Conservation (phyloP, 2,329 filamentous ascomycete species). For the Diaporthe helianthi region DNA sequence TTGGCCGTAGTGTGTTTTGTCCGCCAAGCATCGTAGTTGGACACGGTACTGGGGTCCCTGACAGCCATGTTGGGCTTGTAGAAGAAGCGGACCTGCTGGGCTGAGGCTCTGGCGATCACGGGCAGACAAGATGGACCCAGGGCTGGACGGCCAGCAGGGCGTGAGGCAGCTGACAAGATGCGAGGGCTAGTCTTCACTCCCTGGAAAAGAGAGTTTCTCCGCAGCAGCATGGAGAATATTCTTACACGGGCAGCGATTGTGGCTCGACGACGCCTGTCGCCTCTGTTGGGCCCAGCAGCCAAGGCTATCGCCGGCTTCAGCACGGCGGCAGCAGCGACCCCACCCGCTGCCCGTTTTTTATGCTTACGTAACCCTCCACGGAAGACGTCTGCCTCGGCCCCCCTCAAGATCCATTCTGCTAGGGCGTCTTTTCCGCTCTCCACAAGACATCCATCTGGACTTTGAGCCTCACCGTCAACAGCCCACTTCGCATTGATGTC, state of each 20-base stretch:
- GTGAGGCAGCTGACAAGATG: slow-evolving; percentile 13
- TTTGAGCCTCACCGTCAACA: not conserved
- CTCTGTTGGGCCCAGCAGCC: slow-evolving; percentile 24
- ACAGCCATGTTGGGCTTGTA: slow-evolving; percentile 45
- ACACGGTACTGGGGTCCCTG: slow-evolving; percentile 87
- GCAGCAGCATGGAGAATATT: slow-evolving; percentile 31
- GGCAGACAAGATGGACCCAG: slow-evolving; percentile 11
- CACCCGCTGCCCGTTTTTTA: not conserved
- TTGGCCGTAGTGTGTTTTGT: slow-evolving; percentile 84
- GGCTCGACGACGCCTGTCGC: slow-evolving; percentile 26
- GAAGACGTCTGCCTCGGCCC: not conserved
- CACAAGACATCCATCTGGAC: not conserved
- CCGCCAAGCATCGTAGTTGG: slow-evolving; percentile 89
- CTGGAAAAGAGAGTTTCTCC: slow-evolving; percentile 27
- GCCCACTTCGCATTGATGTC: not conserved
- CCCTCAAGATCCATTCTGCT: not conserved
- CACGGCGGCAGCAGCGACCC: slow-evolving; percentile 3
- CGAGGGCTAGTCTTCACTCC: slow-evolving; percentile 25
- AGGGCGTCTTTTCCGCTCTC: not conserved
- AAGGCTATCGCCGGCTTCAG: slow-evolving; percentile 30
- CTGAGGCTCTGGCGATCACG: slow-evolving; percentile 3
- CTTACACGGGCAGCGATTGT: slow-evolving; percentile 28
- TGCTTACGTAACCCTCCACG: slow-evolving; percentile 8
- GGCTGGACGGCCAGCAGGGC: slow-evolving; percentile 23
- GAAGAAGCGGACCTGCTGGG: slow-evolving; percentile 36